These are phyloP conservation scores for Mentha longifolia DNA, from an alignment of 257 asterid genomes.

Conservation along the genomic window DNA sequence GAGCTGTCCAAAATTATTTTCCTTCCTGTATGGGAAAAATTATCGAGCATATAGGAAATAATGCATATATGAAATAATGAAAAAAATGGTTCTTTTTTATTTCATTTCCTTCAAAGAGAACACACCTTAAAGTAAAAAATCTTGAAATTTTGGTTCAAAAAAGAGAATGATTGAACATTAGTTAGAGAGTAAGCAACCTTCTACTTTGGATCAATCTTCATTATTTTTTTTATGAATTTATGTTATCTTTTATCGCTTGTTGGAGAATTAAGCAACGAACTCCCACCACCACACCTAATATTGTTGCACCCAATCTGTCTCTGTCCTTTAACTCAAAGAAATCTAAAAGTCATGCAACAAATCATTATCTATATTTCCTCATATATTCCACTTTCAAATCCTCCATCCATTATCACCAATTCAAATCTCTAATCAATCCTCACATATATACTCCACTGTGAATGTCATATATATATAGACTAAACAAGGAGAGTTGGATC, in stretches of 20 bases:
- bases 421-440: neutral
- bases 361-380: slow-evolving; percentile 43
- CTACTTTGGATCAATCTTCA: slow-evolving; percentile 13
- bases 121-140: slow-evolving; percentile 5
- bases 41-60: too few relatives aligned
- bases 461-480: neutral
- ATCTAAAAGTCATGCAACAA: slow-evolving; percentile 39
- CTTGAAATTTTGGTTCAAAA: neutral
- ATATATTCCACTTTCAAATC: neutral
- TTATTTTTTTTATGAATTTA: too few relatives aligned
- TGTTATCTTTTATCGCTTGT: slow-evolving; percentile 42
- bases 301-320: slow-evolving; percentile 30
- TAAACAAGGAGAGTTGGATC: slow-evolving; percentile 5
- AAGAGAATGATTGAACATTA: slow-evolving; percentile 43
- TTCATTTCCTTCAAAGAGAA: too few relatives aligned
- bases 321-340: slow-evolving; percentile 62
- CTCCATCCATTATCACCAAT: neutral
- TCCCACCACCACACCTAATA: slow-evolving; percentile 62
- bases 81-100: too few relatives aligned
- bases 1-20: too few relatives aligned
- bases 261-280: slow-evolving; percentile 58
- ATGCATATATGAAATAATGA: too few relatives aligned
- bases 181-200: slow-evolving; percentile 49
- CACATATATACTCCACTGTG: neutral
- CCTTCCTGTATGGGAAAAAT: too few relatives aligned